Percentiles rank a stretch among this genome's conserved stretches.
phyloP scores from a whole-genome alignment of 805 yeast genomes.

The Zygosaccharomyces bisporus region DNA sequence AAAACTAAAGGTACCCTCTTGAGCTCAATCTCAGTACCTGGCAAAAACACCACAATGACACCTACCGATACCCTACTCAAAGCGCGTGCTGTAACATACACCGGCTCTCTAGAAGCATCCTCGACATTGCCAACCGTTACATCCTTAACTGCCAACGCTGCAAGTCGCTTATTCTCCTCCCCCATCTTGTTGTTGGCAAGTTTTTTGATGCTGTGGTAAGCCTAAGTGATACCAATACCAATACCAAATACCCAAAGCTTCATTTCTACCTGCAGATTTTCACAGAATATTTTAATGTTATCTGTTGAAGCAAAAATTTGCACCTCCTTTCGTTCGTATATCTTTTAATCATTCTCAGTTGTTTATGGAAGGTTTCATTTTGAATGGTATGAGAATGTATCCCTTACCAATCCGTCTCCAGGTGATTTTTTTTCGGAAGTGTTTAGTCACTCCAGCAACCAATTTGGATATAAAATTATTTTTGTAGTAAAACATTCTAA shows the following conservation, averaged over 20 bases:
- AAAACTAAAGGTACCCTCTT: background rate
- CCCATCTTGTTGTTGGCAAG: background rate
- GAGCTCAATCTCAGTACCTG: background rate
- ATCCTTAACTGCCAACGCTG: background rate
- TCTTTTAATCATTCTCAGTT: no score
- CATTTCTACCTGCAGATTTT: background rate
- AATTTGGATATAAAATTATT: no score
- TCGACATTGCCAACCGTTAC: background rate
- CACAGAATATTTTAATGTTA: background rate
- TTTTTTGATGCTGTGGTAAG: background rate
- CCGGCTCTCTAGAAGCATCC: background rate
- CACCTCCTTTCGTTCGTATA: background rate
- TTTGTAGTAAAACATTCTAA: no score
- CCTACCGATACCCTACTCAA: background rate
- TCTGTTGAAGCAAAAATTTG: background rate
- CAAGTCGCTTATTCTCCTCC: background rate
- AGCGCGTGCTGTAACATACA: background rate
- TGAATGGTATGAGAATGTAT: no score
- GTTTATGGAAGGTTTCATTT: no score
- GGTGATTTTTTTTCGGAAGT: no score
- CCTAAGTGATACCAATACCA: background rate
- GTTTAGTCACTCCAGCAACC: no score
- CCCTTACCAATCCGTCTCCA: no score
- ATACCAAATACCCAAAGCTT: no score
- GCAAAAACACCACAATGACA: background rate